Conservation (phyloP, 2,329 filamentous ascomycete genomes). For the Claviceps digitariae region DNA sequence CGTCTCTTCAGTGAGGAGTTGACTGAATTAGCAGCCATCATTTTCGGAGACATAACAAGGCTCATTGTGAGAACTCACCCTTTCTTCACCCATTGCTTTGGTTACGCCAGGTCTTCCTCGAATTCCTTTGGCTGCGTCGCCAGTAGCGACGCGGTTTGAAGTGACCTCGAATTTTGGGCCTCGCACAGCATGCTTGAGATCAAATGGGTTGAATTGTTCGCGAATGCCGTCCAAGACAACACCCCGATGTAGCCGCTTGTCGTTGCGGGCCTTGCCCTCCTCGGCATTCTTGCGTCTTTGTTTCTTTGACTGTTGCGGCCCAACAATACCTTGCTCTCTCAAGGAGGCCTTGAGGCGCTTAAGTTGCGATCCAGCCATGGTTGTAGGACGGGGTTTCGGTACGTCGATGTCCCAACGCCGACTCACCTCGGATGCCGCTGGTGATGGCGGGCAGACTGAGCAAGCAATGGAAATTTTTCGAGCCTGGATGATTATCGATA, state of each 20-base stretch:
- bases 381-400: no score
- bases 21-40: slow-evolving; percentile 7
- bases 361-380: slow-evolving; percentile 89
- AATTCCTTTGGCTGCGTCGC: slow-evolving; percentile 42
- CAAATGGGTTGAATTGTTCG: slow-evolving; percentile 96
- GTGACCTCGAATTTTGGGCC: slow-evolving; percentile 79
- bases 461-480: slow-evolving; percentile 2
- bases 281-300: slow-evolving; percentile 65
- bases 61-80: slow-evolving; percentile 34
- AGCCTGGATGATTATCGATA: slow-evolving; percentile 7
- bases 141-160: slow-evolving; percentile 43
- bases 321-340: slow-evolving; percentile 75
- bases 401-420: not conserved
- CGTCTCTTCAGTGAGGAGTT: slow-evolving; percentile 40
- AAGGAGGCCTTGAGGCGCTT: slow-evolving; percentile 91
- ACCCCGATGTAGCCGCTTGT: slow-evolving; percentile 64
- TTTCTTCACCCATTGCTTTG: slow-evolving; percentile 77
- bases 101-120: slow-evolving; percentile 69
- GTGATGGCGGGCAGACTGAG: not conserved
- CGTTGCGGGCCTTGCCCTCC: slow-evolving; percentile 48
- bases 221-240: slow-evolving; percentile 74
- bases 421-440: slow-evolving; percentile 7
- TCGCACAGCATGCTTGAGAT: slow-evolving; percentile 67
- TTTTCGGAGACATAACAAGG: not conserved
- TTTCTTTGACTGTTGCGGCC: slow-evolving; percentile 90